A percentile compares a stretch with the other conserved stretches of the same genome.
phyloP scores from a whole-genome alignment of 164 flowering plant species.

The Magnolia kwangsiensis region DNA sequence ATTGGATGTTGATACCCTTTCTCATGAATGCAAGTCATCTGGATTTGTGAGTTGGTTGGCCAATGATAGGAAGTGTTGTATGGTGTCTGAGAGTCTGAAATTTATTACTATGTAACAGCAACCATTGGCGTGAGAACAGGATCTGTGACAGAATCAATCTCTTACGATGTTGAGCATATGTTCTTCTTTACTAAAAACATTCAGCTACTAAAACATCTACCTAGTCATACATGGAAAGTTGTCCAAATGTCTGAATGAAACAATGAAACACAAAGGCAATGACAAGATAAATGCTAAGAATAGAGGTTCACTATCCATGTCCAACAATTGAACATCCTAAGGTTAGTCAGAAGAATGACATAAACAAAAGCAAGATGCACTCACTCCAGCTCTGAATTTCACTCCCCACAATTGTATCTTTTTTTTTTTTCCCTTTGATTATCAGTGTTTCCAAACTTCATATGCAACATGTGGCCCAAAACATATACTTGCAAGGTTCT shows the following conservation, averaged over 20 bases:
- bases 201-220: not conserved
- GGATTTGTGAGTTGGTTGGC: not conserved
- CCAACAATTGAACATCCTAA: not conserved
- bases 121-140: not conserved
- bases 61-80: not conserved
- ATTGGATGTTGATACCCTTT: slow-evolving; percentile 7
- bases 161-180: no score
- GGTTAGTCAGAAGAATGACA: not conserved
- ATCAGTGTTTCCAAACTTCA: no score
- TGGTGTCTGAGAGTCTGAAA: not conserved
- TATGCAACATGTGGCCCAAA: no score
- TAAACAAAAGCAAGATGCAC: not conserved
- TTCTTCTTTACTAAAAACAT: no score
- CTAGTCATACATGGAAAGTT: not conserved
- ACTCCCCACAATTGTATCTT: not conserved
- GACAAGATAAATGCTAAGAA: not conserved
- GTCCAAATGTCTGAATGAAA: not conserved
- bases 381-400: no score
- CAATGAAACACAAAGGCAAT: not conserved
- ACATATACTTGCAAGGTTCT: no score
- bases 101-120: not conserved
- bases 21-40: not conserved
- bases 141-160: not conserved
- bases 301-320: not conserved
- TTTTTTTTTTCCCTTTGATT: not conserved